Evolutionary conservation across 768 basidiomycete genomes (phyloP).

Genomic region (Tylopilus sp.): DNA sequence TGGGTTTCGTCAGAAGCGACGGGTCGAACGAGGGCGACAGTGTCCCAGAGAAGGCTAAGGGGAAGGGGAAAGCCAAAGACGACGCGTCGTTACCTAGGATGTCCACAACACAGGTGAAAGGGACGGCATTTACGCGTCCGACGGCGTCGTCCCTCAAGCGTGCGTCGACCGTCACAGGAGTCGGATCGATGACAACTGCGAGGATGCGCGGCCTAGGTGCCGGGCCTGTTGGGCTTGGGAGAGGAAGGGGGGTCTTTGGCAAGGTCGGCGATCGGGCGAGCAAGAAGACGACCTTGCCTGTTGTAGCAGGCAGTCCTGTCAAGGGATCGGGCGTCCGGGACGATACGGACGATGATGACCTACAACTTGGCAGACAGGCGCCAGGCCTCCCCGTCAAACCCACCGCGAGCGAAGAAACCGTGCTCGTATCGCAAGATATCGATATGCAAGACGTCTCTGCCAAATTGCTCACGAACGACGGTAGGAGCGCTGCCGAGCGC

Average conservation of each 20-base stretch:
- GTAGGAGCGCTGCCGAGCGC: constrained; percentile 7
- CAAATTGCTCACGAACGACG: constrained; percentile 9
- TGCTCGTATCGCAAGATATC: constrained; percentile 10
- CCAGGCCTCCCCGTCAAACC: neutral
- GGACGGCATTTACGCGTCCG: constrained; percentile 24
- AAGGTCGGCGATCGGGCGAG: constrained; percentile 33
- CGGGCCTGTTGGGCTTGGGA: neutral
- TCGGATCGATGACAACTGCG: constrained; percentile 3
- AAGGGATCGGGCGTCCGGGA: constrained; percentile 30
- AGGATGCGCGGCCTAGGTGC: constrained; percentile 7
- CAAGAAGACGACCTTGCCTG: constrained; percentile 42
- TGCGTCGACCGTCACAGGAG: constrained; percentile 13
- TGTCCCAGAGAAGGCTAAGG: constrained; percentile 4
- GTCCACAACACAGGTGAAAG: neutral
- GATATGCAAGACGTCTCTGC: constrained; percentile 1
- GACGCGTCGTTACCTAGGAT: constrained; percentile 16
- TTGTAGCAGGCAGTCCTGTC: constrained; percentile 44
- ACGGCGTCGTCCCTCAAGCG: constrained; percentile 32
- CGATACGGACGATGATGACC: neutral
- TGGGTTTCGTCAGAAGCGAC: constrained; percentile 53
- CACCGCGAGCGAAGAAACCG: constrained; percentile 1
- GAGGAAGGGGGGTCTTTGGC: constrained; percentile 22
- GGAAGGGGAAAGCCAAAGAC: constrained; percentile 23
- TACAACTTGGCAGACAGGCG: neutral
- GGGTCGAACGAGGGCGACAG: neutral